A percentile compares a stretch with the other conserved stretches of the same genome.
These are phyloP conservation scores for Geotrichum restrictum DNA, from an alignment of 1,139 yeast species.

Conservation along the genomic window DNA sequence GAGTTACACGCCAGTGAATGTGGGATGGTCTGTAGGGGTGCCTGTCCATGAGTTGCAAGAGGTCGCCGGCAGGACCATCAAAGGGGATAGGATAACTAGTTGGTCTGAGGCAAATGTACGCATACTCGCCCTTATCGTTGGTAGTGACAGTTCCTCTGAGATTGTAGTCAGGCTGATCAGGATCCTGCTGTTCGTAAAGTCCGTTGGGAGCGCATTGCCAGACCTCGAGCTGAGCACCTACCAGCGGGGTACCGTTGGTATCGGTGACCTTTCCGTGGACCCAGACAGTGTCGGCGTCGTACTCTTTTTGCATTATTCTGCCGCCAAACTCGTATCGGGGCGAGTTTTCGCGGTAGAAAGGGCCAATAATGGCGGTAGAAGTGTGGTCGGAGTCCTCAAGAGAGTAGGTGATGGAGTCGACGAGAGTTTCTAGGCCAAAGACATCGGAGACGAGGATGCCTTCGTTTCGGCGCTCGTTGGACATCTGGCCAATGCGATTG, in stretches of 20 bases:
- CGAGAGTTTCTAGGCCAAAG: conserved; percentile 39
- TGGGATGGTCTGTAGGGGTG: conserved; percentile 44
- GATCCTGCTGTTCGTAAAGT: conserved; percentile 42
- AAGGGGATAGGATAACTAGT: conserved; percentile 43
- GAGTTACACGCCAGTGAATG: conserved; percentile 40
- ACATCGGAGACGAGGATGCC: conserved; percentile 40
- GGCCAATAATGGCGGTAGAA: conserved; percentile 38
- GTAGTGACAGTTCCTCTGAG: conserved; percentile 40
- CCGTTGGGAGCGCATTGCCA: conserved; percentile 45
- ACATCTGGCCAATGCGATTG: conserved; percentile 39
- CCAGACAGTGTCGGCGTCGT: conserved; percentile 35
- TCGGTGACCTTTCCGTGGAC: conserved; percentile 36
- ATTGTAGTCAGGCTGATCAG: conserved; percentile 37
- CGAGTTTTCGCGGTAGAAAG: conserved; percentile 37
- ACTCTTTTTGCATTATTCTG: conserved; percentile 38
- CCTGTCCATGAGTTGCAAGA: conserved; percentile 38
- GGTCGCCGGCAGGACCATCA: conserved; percentile 44
- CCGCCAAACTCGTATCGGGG: conserved; percentile 36
- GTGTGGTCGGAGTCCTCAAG: conserved; percentile 32
- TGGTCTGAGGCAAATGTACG: conserved; percentile 38
- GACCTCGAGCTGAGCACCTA: conserved; percentile 37
- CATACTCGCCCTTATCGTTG: conserved; percentile 35
- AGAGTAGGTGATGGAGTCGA: conserved; percentile 37
- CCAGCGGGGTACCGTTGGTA: conserved; percentile 36
- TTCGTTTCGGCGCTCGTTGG: conserved; percentile 38